These are phyloP conservation scores for Pyricularia sp. DNA, from an alignment of 2,329 filamentous ascomycete genomes.

Conservation along the genomic window DNA sequence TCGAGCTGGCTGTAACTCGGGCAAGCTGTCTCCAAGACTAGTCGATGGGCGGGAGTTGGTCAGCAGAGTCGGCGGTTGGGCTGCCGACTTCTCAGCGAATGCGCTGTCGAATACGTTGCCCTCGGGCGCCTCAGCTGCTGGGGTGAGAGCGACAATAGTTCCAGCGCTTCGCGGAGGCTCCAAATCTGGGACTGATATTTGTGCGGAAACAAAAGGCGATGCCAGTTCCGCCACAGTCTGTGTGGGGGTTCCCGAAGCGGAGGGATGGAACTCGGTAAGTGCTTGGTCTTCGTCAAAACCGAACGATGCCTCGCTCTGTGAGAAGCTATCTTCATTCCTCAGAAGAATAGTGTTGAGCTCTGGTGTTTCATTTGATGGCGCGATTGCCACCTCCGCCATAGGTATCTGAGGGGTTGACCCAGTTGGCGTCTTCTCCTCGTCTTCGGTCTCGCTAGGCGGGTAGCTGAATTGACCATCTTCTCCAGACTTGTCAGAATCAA, in stretches of 20 bases:
- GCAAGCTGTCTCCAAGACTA: background rate
- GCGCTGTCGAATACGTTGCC: background rate
- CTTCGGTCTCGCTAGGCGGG: background rate
- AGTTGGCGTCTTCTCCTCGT: background rate
- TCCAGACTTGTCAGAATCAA: background rate
- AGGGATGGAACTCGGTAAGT: background rate
- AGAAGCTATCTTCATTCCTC: background rate
- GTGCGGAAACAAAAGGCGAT: background rate
- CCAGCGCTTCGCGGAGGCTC: background rate
- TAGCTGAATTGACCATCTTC: background rate
- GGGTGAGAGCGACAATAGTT: background rate
- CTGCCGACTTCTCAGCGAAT: background rate
- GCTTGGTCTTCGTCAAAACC: slow-evolving; percentile 1
- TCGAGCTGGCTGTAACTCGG: background rate
- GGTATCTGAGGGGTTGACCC: background rate
- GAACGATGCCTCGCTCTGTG: background rate
- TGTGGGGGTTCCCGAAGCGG: background rate
- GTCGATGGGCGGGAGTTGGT: background rate
- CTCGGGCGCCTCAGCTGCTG: background rate
- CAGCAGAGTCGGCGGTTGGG: background rate
- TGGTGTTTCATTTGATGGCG: background rate
- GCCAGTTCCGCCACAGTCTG: background rate
- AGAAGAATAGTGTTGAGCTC: background rate
- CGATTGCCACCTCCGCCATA: background rate
- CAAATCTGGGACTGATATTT: background rate